phyloP scores from a whole-genome alignment of 2,329 filamentous ascomycete genomes.

The Metarhizium guizhouense region DNA sequence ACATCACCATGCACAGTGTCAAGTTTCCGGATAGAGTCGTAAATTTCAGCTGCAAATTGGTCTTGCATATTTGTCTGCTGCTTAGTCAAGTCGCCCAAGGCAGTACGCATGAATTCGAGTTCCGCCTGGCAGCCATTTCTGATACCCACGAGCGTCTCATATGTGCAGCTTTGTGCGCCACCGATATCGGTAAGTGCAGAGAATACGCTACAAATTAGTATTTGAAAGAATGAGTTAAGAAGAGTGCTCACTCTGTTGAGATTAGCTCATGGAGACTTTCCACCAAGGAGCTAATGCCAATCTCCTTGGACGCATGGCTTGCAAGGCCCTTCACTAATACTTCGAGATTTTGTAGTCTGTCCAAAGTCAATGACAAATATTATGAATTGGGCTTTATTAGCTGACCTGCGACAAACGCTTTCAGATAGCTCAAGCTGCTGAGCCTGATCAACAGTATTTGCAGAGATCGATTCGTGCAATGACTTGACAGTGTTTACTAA shows the following conservation, averaged over 20 bases:
- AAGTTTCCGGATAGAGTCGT: not conserved
- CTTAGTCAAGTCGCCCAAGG: constrained; percentile 6
- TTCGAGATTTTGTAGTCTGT: constrained; percentile 5
- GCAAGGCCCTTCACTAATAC: not conserved
- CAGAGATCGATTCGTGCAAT: not conserved
- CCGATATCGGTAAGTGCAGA: constrained; percentile 2
- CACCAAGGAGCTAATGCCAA: not conserved
- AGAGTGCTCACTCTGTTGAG: constrained; percentile 2
- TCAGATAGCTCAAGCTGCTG: not conserved
- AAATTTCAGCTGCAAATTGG: constrained; percentile 2
- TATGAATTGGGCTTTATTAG: not conserved
- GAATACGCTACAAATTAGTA: constrained; percentile 2
- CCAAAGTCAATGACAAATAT: not conserved
- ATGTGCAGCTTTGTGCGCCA: constrained; percentile 1
- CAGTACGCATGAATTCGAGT: not conserved
- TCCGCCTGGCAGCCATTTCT: constrained; percentile 3
- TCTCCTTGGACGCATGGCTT: not conserved
- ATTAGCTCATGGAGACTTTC: constrained; percentile 2
- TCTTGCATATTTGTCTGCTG: constrained; percentile 5
- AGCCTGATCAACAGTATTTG: not conserved
- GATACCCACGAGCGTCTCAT: constrained; percentile 2
- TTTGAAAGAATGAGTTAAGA: not conserved
- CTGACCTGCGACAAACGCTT: constrained; percentile 1
- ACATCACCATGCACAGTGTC: constrained; percentile 1
- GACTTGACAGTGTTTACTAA: not conserved